Percentiles rank a stretch among this genome's conserved stretches.
These are phyloP conservation scores for Macrolepiota albuminosa DNA, from an alignment of 768 basidiomycete species.

Conservation along the genomic window DNA sequence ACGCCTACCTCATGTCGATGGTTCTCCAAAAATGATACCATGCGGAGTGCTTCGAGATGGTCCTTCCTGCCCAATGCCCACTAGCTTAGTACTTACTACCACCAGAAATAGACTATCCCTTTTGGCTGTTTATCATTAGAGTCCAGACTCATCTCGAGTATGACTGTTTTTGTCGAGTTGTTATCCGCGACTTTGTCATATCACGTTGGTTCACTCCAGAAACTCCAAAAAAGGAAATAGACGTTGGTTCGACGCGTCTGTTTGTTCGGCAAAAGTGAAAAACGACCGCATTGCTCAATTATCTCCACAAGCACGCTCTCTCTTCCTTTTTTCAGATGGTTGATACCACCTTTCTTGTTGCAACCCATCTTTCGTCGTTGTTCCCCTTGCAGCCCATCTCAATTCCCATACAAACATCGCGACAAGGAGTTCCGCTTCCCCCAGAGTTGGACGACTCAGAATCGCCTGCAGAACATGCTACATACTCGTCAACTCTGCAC, in stretches of 20 bases:
- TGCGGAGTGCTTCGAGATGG: neutral
- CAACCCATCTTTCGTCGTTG: constrained; percentile 63
- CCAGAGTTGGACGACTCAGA: constrained; percentile 35
- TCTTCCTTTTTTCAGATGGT: constrained; percentile 17
- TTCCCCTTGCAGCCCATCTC: constrained; percentile 48
- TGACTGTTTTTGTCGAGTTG: neutral
- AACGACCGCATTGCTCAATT: neutral
- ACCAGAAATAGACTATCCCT: neutral
- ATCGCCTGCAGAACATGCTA: constrained; percentile 69
- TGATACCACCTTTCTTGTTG: constrained; percentile 41
- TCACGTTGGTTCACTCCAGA: too few species aligned
- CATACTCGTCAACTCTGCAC: constrained; percentile 53
- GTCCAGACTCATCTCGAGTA: neutral
- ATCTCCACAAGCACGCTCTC: neutral
- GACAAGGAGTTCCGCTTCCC: constrained; percentile 48
- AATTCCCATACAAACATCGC: constrained; percentile 54
- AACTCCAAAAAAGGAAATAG: constrained; percentile 11
- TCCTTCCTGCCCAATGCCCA: neutral
- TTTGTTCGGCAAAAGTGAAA: neutral
- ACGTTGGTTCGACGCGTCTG: constrained; percentile 12
- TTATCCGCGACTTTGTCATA: neutral
- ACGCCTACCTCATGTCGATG: neutral
- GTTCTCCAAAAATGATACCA: neutral
- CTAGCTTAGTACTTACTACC: neutral
- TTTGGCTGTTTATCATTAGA: neutral